Conservation (phyloP, 2,329 filamentous ascomycete species). For the Xylariomycetidae sp. region DNA sequence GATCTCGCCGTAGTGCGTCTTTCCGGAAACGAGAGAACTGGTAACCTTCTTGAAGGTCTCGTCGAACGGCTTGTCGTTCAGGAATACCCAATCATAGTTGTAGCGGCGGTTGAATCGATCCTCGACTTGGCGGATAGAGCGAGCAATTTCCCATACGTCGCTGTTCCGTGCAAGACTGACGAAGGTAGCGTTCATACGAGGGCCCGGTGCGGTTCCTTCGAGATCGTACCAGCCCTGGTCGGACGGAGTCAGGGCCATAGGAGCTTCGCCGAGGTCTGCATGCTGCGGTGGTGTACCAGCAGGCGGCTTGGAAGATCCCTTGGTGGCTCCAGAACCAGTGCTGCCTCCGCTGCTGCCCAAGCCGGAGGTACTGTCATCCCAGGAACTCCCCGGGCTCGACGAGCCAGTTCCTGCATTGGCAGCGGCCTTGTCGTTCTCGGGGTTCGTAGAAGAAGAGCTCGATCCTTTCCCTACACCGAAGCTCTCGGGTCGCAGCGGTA, state of each 20-base stretch:
- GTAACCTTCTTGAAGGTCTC: constrained; percentile 92
- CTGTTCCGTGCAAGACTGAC: constrained; percentile 89
- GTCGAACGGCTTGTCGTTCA: constrained; percentile 94
- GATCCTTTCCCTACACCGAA: constrained; percentile 20
- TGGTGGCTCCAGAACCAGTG: constrained; percentile 18
- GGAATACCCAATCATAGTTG: constrained; percentile 98
- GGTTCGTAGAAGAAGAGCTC: constrained; percentile 34
- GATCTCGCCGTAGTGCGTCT: constrained; percentile 84
- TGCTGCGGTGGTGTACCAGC: constrained; percentile 24
- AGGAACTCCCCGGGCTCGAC: constrained; percentile 22
- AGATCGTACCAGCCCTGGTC: constrained; percentile 49
- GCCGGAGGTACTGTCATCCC: constrained; percentile 4
- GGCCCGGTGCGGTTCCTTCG: constrained; percentile 50
- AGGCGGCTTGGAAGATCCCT: constrained; percentile 21
- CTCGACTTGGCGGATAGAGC: constrained; percentile 92
- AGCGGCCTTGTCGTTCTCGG: constrained; percentile 16
- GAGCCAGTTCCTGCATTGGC: constrained; percentile 18
- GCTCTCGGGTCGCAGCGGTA: constrained; percentile 37
- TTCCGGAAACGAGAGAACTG: constrained; percentile 82
- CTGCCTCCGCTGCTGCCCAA: constrained; percentile 15
- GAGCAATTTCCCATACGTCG: constrained; percentile 94
- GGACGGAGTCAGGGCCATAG: constrained; percentile 46
- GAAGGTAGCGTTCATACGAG: constrained; percentile 93
- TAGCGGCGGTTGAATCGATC: constrained; percentile 96
- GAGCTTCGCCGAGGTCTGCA: constrained; percentile 35